Conservation (phyloP, 371 early-diverging fungal species). For the Mucor velutinosus region DNA sequence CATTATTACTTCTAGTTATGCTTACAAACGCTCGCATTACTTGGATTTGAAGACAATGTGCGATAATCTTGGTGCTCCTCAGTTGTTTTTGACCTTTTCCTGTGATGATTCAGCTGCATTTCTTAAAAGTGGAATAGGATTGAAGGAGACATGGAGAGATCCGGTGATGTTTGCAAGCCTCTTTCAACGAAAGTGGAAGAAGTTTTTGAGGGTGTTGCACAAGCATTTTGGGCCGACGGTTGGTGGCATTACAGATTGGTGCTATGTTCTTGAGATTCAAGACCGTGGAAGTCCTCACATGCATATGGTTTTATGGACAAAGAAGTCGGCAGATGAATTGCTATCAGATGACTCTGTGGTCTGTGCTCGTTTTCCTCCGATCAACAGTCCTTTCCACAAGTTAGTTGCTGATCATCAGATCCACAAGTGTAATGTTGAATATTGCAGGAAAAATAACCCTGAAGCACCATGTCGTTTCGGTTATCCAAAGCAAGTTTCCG, state of each 20-base stretch:
- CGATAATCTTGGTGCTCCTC: slow-evolving; percentile 1
- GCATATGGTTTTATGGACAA: slow-evolving; percentile 9
- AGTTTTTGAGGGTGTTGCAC: slow-evolving; percentile 1
- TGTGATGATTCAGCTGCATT: neutral
- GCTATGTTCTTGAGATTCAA: slow-evolving; percentile 6
- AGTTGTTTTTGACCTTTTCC: slow-evolving; percentile 9
- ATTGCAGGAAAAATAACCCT: neutral
- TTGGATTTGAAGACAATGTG: neutral
- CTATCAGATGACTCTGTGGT: neutral
- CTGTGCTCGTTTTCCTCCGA: neutral
- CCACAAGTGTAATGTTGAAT: neutral
- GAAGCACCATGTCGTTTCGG: neutral
- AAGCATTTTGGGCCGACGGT: neutral
- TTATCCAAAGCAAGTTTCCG: neutral
- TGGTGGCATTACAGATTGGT: slow-evolving; percentile 1
- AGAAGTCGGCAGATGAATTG: neutral
- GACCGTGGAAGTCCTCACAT: slow-evolving; percentile 2
- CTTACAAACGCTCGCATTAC: slow-evolving; percentile 4
- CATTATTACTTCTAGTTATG: neutral
- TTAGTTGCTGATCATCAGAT: neutral
- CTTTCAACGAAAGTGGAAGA: slow-evolving; percentile 5
- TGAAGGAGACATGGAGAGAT: slow-evolving; percentile 6
- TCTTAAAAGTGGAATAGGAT: neutral
- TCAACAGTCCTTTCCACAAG: neutral
- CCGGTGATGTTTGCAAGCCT: neutral